These are phyloP conservation scores for Ustilago hordei DNA, from an alignment of 1,284 basidiomycete species.

Conservation along the genomic window DNA sequence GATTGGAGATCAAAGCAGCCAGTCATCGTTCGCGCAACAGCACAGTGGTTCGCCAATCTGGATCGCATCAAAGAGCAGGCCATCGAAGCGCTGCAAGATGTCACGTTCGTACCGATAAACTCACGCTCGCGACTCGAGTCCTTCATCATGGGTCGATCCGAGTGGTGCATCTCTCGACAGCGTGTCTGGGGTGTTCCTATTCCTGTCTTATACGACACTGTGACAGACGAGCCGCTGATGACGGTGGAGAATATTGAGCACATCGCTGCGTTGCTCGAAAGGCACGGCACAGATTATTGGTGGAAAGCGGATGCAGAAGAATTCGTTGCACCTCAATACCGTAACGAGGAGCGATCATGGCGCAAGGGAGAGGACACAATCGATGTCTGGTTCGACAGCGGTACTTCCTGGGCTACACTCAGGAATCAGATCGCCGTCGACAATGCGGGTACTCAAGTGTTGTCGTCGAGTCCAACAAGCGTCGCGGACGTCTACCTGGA, in stretches of 20 bases:
- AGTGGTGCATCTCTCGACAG: constrained; percentile 99
- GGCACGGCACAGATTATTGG: constrained; percentile 85
- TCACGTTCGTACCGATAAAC: constrained; percentile 79
- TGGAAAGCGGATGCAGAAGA: constrained; percentile 87
- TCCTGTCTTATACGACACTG: constrained; percentile 82
- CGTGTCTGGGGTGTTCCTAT: constrained; percentile 98
- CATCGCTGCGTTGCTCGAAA: constrained; percentile 80
- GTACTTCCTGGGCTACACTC: constrained; percentile 91
- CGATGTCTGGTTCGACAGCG: constrained; percentile 99
- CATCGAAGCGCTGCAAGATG: constrained; percentile 78
- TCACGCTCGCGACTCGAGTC: constrained; percentile 77
- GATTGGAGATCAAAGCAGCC: constrained; percentile 97
- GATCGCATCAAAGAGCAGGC: constrained; percentile 84
- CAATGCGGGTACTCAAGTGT: background rate
- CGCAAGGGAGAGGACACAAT: constrained; percentile 85
- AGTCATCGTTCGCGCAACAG: constrained; percentile 93
- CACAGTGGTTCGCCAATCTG: constrained; percentile 97
- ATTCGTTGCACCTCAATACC: constrained; percentile 73
- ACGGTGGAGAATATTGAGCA: constrained; percentile 79
- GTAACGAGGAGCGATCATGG: constrained; percentile 39
- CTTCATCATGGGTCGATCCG: constrained; percentile 86
- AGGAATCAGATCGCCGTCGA: constrained; percentile 65
- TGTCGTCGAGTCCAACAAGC: background rate
- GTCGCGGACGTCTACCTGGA: constrained; percentile 91
- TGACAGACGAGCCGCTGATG: constrained; percentile 77